phyloP scores from a whole-genome alignment of 1,284 basidiomycete genomes.

The Malassezia vespertilionis region DNA sequence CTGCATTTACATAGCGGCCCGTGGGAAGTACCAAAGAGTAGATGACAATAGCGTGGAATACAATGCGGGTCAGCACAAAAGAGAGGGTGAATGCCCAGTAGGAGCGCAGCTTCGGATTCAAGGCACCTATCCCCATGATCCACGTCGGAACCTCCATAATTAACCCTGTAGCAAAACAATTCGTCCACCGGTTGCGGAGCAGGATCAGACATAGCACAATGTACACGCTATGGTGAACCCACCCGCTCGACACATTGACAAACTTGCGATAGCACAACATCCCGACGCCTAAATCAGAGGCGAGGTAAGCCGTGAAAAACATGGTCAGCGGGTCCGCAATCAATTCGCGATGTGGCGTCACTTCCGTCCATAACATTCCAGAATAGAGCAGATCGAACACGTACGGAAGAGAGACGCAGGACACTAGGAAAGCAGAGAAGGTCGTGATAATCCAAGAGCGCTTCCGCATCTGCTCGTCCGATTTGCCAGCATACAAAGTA shows the following conservation, averaged over 20 bases:
- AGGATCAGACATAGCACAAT: conserved; percentile 31
- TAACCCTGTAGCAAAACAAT: conserved; percentile 30
- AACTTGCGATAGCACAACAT: conserved; percentile 40
- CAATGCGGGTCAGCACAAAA: conserved; percentile 40
- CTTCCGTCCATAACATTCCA: conserved; percentile 27
- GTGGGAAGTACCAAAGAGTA: conserved; percentile 22
- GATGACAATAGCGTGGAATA: conserved; percentile 38
- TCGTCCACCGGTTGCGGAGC: conserved; percentile 35
- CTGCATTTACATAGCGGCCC: conserved; percentile 26
- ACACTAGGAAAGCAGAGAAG: conserved; percentile 35
- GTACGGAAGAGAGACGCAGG: conserved; percentile 31
- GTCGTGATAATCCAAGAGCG: conserved; percentile 47
- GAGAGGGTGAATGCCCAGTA: conserved; percentile 42
- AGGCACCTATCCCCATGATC: conserved; percentile 40
- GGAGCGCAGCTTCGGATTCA: conserved; percentile 38
- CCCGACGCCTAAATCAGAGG: conserved; percentile 37
- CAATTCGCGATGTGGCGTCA: conserved; percentile 26
- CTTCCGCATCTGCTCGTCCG: conserved; percentile 32
- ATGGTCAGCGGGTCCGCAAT: conserved; percentile 31
- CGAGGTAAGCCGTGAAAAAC: conserved; percentile 43
- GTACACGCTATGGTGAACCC: conserved; percentile 44
- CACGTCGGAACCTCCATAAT: conserved; percentile 44
- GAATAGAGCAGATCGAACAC: conserved; percentile 30
- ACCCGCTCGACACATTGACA: conserved; percentile 42
- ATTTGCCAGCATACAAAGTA: conserved; percentile 25